phyloP scores from a whole-genome alignment of 768 basidiomycete genomes.

The Mycena alexandri region DNA sequence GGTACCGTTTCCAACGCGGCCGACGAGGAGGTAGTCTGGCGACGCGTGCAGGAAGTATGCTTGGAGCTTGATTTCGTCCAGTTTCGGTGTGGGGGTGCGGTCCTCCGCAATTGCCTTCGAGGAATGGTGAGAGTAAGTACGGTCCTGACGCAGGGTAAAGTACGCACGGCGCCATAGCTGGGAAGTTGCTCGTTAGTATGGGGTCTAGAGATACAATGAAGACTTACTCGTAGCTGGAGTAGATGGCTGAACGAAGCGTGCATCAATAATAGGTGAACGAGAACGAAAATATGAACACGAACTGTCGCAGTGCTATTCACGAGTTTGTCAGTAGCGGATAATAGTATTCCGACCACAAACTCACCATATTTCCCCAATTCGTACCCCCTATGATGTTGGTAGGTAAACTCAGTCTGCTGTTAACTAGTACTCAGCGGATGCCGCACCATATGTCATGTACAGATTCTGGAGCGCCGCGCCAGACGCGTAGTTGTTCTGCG shows the following conservation, averaged over 20 bases:
- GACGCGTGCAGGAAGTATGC: slow-evolving; percentile 75
- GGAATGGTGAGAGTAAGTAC: no score
- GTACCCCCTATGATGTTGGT: slow-evolving; percentile 44
- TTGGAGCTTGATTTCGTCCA: slow-evolving; percentile 74
- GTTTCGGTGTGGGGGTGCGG: slow-evolving; percentile 67
- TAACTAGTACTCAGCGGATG: no score
- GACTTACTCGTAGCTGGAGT: slow-evolving; percentile 54
- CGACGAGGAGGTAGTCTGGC: slow-evolving; percentile 73
- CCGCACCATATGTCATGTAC: slow-evolving; percentile 53
- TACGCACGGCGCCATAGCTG: slow-evolving; percentile 47
- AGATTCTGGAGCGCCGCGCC: slow-evolving; percentile 50
- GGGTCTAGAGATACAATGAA: not conserved
- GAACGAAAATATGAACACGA: not conserved
- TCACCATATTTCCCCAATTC: slow-evolving; percentile 53
- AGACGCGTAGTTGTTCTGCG: slow-evolving; percentile 51
- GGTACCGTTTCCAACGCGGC: slow-evolving; percentile 68
- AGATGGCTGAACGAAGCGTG: slow-evolving; percentile 40
- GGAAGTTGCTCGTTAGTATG: not conserved
- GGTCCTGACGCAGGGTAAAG: not conserved
- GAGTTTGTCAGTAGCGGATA: no score
- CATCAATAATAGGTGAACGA: not conserved
- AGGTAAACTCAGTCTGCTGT: not conserved
- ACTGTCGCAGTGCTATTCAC: slow-evolving; percentile 32
- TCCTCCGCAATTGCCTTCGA: slow-evolving; percentile 65
- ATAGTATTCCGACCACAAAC: not conserved